phyloP scores from a whole-genome alignment of 2,329 filamentous ascomycete species.

The Teratosphaeria destructans region DNA sequence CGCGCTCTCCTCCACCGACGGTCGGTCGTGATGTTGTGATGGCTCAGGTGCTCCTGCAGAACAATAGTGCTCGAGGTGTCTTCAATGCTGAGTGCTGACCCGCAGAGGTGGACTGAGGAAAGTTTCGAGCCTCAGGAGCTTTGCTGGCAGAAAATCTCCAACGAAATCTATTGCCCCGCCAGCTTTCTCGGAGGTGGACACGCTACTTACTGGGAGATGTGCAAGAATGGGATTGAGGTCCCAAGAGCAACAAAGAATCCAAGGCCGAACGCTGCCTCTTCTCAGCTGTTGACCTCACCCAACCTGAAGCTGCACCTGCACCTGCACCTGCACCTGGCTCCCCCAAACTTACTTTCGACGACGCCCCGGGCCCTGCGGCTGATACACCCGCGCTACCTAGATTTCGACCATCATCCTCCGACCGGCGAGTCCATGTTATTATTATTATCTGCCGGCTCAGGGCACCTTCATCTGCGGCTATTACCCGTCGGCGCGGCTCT shows the following conservation, averaged over 20 bases:
- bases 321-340: not conserved
- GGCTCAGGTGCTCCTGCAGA: not conserved
- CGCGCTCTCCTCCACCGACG: not conserved
- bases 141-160: slow-evolving; percentile 7
- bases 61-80: not conserved
- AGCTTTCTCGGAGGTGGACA: not conserved
- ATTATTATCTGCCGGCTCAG: not conserved
- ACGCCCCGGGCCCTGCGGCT: not conserved
- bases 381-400: not conserved
- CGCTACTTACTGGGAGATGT: not conserved
- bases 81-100: not conserved
- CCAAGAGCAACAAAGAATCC: not conserved
- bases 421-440: not conserved
- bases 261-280: not conserved
- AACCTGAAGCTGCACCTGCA: not conserved
- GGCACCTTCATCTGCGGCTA: too few relatives aligned
- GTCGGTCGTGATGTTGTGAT: not conserved
- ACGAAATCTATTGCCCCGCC: not conserved
- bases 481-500: slow-evolving; percentile 1
- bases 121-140: slow-evolving; percentile 8
- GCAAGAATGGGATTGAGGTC: not conserved
- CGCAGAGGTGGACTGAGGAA: not conserved
- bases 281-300: slow-evolving; percentile 1
- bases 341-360: not conserved
- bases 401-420: not conserved